These are phyloP conservation scores for Leccinum pellstonianum DNA, from an alignment of 768 basidiomycete genomes.

Conservation along the genomic window DNA sequence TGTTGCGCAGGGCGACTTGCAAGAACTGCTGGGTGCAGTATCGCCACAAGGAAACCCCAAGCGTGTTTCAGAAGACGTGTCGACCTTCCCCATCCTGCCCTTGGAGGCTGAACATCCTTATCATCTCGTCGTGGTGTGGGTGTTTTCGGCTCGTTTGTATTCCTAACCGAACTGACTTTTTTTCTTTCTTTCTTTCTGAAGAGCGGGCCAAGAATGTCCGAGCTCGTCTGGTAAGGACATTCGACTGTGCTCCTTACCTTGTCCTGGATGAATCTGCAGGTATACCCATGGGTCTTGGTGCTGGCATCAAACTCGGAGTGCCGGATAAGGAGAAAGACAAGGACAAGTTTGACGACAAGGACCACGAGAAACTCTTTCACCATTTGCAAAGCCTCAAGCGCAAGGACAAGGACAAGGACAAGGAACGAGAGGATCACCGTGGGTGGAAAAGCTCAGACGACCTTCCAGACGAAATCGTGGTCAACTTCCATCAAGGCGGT, in stretches of 20 bases:
- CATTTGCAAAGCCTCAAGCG: constrained; percentile 31
- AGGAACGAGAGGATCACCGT: constrained; percentile 37
- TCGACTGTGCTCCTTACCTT: background rate
- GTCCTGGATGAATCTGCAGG: constrained; percentile 39
- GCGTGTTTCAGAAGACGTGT: constrained; percentile 21
- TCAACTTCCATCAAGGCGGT: constrained; percentile 41
- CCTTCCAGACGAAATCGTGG: constrained; percentile 32
- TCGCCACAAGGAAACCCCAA: constrained; percentile 38
- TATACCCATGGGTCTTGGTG: constrained; percentile 75
- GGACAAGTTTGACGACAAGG: constrained; percentile 31
- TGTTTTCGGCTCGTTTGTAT: constrained; percentile 8
- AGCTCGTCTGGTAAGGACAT: constrained; percentile 58
- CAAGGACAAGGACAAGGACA: constrained; percentile 42
- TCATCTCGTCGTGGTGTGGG: constrained; percentile 77
- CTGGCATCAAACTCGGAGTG: constrained; percentile 69
- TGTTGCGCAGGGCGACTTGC: constrained; percentile 61
- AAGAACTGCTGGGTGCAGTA: constrained; percentile 67
- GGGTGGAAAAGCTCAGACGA: constrained; percentile 39
- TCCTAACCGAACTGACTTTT: constrained; percentile 9
- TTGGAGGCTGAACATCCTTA: constrained; percentile 62
- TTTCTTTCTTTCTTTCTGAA: constrained; percentile 27
- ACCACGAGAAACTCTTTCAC: constrained; percentile 32
- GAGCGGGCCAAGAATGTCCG: constrained; percentile 78
- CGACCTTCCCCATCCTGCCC: constrained; percentile 47
- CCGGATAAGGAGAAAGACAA: constrained; percentile 43